Base-by-base conservation (phyloP, 352 stramenopile genomes). In the Pythium brachiatum region DNA sequence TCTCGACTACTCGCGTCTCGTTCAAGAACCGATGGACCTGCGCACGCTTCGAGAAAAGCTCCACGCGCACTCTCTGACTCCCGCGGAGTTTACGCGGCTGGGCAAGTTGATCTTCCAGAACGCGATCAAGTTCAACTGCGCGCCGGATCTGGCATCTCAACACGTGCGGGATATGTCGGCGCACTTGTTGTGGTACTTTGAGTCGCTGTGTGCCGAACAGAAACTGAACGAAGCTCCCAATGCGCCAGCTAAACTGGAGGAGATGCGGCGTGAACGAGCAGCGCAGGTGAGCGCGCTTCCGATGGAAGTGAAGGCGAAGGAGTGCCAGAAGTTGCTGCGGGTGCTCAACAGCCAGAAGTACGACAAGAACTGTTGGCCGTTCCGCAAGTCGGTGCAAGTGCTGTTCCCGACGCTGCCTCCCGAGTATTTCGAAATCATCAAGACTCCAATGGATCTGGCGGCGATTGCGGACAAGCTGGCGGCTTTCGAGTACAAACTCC, bases 281-380 rank as follows among this genome's bases (percentile, higher is more conserved):
- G 73, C 78, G 12, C 56, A 84, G 29, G 78, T 93, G 16, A 73
- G 60, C 50, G 76, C 52, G 8, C 70, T 88, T 0, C 73, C 81
- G 0, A 76, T 93, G 59, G 85, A 95, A 52, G 70, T 86, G 16
- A 95, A 94, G 66, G 79, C 83, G 2, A 92, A 88, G 53, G 86
- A 95, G 62, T 92, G 81, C 41, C 72, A 87, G 50, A 92, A 91
- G 53, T 50, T 95, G 26, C 67, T 95, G 31, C 78, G 82, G 8
- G 81, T 88, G 12, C 68, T 95, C n/a, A 87, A 90, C 56, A 92
- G 80, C 53, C 86, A 95, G 54, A 95, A 95, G 70, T 76, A 94
- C 51, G 81, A 92, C 64, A 94, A 93, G 59, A 88, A 91, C 60
- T 90, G 79, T 60, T 94, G 86, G 86, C 86, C 86, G 11, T 95